A percentile compares a stretch with the other conserved stretches of the same genome.
phyloP scores from a whole-genome alignment of 305 asterid species.

The Solanum hybrid region DNA sequence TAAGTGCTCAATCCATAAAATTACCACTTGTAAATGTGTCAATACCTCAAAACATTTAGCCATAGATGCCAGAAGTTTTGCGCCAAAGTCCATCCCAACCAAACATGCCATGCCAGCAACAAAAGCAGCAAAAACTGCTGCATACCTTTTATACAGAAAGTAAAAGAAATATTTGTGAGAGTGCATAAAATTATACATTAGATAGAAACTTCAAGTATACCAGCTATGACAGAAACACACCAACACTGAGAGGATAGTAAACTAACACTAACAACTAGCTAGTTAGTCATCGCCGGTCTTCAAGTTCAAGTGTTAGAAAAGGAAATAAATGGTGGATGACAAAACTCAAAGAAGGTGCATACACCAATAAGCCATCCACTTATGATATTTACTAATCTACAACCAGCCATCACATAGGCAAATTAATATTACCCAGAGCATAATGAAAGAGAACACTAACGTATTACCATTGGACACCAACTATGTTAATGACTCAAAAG shows the following conservation, averaged over 20 bases:
- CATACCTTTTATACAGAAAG: slow-evolving; percentile 36
- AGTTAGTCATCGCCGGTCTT: background rate
- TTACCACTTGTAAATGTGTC: slow-evolving; percentile 4
- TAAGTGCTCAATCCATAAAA: background rate
- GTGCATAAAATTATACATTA: background rate
- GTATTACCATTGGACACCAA: background rate
- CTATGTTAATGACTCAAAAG: background rate
- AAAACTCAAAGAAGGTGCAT: background rate
- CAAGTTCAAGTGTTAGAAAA: background rate
- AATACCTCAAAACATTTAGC: slow-evolving; percentile 83
- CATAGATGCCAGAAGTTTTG: slow-evolving; percentile 69
- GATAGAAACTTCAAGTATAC: background rate
- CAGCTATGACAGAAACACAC: background rate
- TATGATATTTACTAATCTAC: background rate
- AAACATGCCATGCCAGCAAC: slow-evolving; percentile 85
- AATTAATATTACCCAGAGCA: background rate
- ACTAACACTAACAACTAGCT: background rate
- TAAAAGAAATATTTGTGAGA: background rate
- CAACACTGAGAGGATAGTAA: background rate
- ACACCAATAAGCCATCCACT: background rate
- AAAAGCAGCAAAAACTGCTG: slow-evolving; percentile 85
- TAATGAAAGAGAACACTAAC: background rate
- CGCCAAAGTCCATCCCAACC: slow-evolving; percentile 92
- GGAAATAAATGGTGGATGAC: background rate
- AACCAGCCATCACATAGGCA: background rate